phyloP scores from a whole-genome alignment of 2,329 filamentous ascomycete genomes.

The Phialophora chinensis region DNA sequence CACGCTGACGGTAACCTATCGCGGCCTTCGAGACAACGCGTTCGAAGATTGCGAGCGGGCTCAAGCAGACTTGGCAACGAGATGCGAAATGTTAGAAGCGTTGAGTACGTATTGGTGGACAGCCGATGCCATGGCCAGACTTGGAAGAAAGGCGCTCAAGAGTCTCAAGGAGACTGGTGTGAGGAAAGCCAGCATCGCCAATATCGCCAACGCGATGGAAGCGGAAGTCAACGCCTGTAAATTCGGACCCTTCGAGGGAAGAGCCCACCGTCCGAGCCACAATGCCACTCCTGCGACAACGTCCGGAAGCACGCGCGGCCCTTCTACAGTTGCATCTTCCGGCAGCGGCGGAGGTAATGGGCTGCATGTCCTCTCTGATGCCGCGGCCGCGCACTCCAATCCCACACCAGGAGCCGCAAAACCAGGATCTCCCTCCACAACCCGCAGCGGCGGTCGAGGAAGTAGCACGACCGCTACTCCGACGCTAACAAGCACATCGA shows the following conservation, averaged over 20 bases:
- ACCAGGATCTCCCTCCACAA: neutral
- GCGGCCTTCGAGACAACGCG: conserved; percentile 60
- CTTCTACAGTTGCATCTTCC: neutral
- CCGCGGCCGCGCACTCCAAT: conserved; percentile 35
- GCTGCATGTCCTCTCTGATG: conserved; percentile 39
- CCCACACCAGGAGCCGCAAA: neutral
- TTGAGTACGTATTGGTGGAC: conserved; percentile 48
- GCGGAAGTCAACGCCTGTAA: conserved; percentile 45
- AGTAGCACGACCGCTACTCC: conserved; percentile 4
- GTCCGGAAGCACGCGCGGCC: neutral
- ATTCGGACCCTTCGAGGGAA: conserved; percentile 38
- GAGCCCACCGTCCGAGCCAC: conserved; percentile 3
- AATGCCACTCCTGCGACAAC: conserved; percentile 4
- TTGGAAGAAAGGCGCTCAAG: conserved; percentile 48
- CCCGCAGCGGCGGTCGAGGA: neutral
- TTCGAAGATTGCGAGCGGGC: conserved; percentile 47
- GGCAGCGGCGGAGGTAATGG: conserved; percentile 23
- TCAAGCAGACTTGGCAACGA: conserved; percentile 46
- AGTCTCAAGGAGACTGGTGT: conserved; percentile 38
- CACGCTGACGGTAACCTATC: conserved; percentile 62
- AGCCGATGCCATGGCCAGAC: conserved; percentile 50
- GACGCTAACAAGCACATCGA: conserved; percentile 1
- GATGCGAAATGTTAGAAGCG: conserved; percentile 46
- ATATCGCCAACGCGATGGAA: conserved; percentile 54
- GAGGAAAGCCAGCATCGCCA: conserved; percentile 48